Conservation (phyloP, 257 asterid genomes). For the Solanum stenotomum region DNA sequence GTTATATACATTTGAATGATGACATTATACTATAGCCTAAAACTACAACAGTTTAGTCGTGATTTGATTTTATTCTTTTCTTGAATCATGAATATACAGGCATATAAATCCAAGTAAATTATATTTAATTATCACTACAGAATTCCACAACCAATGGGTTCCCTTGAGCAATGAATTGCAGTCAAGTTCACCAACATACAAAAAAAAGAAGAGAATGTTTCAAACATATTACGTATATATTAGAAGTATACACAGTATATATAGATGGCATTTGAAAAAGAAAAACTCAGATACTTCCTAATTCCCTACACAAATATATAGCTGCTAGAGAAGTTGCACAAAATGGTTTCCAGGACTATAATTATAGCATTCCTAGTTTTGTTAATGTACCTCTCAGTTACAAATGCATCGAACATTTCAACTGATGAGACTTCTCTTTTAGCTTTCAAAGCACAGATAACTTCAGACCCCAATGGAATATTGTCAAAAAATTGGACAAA, state of each 20-base stretch:
- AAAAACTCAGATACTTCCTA: neutral
- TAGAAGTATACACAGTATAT: neutral
- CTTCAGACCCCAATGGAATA: neutral
- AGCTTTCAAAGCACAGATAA: neutral
- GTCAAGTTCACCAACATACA: neutral
- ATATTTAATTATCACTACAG: neutral
- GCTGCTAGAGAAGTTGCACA: neutral
- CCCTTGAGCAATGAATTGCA: neutral
- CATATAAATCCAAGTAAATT: neutral
- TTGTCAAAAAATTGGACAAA: neutral
- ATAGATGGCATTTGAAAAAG: neutral
- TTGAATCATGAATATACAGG: neutral
- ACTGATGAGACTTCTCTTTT: constrained; percentile 7
- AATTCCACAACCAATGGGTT: neutral
- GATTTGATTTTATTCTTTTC: neutral
- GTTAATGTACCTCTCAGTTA: neutral
- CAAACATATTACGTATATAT: neutral
- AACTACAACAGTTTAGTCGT: neutral
- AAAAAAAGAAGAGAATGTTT: neutral
- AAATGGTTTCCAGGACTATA: neutral
- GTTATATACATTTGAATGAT: too few relatives aligned
- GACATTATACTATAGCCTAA: neutral
- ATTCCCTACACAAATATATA: neutral
- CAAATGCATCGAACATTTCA: neutral
- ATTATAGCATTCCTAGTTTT: neutral